phyloP scores from a whole-genome alignment of 1,284 basidiomycete species.

The Ceratobasidium sp. region DNA sequence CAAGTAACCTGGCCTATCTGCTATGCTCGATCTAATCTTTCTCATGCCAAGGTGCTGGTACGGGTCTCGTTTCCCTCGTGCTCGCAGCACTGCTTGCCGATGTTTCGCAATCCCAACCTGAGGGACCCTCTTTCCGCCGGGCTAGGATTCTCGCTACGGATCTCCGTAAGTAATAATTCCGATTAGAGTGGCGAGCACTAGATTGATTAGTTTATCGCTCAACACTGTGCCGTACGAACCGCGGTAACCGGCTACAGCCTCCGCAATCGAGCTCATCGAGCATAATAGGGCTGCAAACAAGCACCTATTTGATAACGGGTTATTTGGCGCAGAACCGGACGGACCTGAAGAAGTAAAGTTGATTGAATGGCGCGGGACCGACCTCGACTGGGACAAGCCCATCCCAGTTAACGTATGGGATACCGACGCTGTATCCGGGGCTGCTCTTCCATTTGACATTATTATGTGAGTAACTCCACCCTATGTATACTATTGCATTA shows the following conservation, averaged over 20 bases:
- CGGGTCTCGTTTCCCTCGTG: constrained; percentile 82
- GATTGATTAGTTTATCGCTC: neutral
- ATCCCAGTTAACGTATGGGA: constrained; percentile 32
- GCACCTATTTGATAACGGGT: constrained; percentile 40
- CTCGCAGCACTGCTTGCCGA: constrained; percentile 64
- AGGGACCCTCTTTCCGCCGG: constrained; percentile 7
- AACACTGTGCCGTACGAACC: constrained; percentile 37
- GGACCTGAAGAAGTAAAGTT: constrained; percentile 20
- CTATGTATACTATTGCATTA: neutral
- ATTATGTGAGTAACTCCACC: constrained; percentile 47
- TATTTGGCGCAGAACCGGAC: neutral
- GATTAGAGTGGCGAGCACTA: neutral
- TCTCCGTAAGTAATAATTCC: constrained; percentile 67
- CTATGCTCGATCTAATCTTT: constrained; percentile 13
- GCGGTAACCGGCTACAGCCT: constrained; percentile 62
- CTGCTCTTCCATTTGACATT: constrained; percentile 43
- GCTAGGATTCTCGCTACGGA: constrained; percentile 77
- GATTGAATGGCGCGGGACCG: constrained; percentile 59
- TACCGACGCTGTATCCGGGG: neutral
- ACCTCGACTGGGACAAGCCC: constrained; percentile 80
- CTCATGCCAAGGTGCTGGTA: constrained; percentile 75
- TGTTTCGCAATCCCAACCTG: no score
- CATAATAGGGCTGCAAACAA: constrained; percentile 75
- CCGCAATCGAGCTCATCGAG: constrained; percentile 82
- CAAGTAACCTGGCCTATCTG: constrained; percentile 54